Base-by-base conservation (phyloP, 2,329 filamentous ascomycete genomes). In the Grosmannia clavigera region DNA sequence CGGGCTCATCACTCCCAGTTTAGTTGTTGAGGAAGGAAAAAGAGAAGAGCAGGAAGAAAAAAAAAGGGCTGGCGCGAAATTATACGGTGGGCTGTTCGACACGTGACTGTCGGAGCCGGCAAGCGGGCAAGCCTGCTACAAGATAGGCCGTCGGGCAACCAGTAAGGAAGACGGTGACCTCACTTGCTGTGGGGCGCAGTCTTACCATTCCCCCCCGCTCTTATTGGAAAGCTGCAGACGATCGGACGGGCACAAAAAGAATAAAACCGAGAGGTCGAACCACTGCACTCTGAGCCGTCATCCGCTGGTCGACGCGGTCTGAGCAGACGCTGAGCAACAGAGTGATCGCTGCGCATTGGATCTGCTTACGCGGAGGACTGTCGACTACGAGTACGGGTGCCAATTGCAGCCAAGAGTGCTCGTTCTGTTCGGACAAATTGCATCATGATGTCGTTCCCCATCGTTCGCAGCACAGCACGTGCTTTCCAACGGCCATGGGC, bases 1-100 rank as follows among this genome's bases (percentile, higher is more conserved):
- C 82, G 80, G 77, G 77, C 84, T 88, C 87, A 81, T 91, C 86
- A 86, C 78, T 72, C 82, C 84, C 86, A 85, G 81, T 82, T 83
- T 90, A 90, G 86, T 90, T 89, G 84, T 74, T 82, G 73, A 71
- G 74, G 80, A 75, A 71, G 74, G 74, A 76, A 73, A 66, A 67
- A 71, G 68, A 67, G 63, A 63, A 59, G 65, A 59, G 58, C 61
- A 55, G 56, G 61, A 54, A 31, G 31, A 59, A 61, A 48, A 58
- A 58, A 64, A 64, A 65, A 57, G 54, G 60, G 3, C 22, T 25
- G 35, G 51, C 50, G 59, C 56, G 62, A 58, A 60, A 57, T 58
- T 48, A 9, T 31, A 29, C 33, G 31, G 31, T 7, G 16, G 35
- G 48, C 50, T 5, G 25, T 51, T 10, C 1, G 0, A 10, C 54